Evolutionary conservation across 768 basidiomycete species (phyloP), one percentile per base, ranked within the genome.

Genomic region (Suillus fuscotomentosus): DNA sequence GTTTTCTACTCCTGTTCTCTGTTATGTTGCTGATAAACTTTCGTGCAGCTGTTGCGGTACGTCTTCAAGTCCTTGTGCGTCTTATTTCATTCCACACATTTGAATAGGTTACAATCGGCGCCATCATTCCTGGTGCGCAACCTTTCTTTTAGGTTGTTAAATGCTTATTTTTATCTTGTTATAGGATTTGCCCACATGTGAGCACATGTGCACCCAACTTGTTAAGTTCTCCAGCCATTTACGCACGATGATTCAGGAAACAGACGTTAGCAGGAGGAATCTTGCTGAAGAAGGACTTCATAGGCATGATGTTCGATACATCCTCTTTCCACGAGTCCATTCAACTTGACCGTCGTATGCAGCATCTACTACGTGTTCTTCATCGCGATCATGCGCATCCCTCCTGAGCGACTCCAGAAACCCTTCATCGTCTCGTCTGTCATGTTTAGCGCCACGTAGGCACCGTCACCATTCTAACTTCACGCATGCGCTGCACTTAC

Each of bases 31-130:
- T 54, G 34, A 54, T 54, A 36, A 54, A 38, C 20, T 54, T 36
- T n/a, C 20, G 4, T n/a, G 11, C 34, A 54, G 53, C 53, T 34
- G 34, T 54, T 36, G 53, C 53, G 20, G 53, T 54, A 54, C 20
- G 53, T 36, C 31, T 20, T 20, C 5, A 13, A 36, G 53, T 36
- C 10, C 11, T 54, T 20, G 20, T 6, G 11, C 20, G n/a, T n/a
- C 53, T 31, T 20, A 54, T 34, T 36, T n/a, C 6, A n/a, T 36
- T 36, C 6, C 53, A 54, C 1, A 3, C 53, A n/a, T 54, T 2
- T 54, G 53, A 54, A n/a, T 36, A 54, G 53, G 53, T 54, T 13
- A 54, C 53, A n/a, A 54, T 54, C 11, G 53, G 53, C 36, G 53
- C 53, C 20, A 36, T 54, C 11, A 54, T 54, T 36, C 53, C 53